These are phyloP conservation scores for Gloeopeniophorella convolvens DNA, from an alignment of 768 basidiomycete genomes.

Conservation along the genomic window DNA sequence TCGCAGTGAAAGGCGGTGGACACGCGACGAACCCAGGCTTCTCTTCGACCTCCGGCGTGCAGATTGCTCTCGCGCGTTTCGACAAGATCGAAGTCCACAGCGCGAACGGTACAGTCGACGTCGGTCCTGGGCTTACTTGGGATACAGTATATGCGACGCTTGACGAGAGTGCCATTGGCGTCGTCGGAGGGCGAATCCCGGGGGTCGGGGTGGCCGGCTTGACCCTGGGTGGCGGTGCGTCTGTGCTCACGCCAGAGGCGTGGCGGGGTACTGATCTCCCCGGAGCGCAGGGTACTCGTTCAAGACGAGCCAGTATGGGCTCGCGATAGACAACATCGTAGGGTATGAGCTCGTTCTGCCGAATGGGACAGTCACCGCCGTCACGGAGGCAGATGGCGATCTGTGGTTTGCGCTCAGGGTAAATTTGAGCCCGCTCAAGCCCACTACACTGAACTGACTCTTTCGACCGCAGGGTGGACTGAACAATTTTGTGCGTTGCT, in stretches of 20 bases:
- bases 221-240: slow-evolving; percentile 14
- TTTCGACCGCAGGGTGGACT: slow-evolving; percentile 6
- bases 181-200: slow-evolving; percentile 20
- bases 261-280: too few relatives aligned
- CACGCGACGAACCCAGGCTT: slow-evolving; percentile 43
- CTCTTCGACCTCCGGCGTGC: slow-evolving; percentile 53
- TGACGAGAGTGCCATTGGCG: slow-evolving; percentile 11
- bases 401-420: slow-evolving; percentile 16
- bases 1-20: not conserved
- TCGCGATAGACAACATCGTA: slow-evolving; percentile 20
- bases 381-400: slow-evolving; percentile 14
- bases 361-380: slow-evolving; percentile 16
- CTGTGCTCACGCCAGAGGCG: too few relatives aligned
- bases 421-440: not conserved
- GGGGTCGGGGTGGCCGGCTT: slow-evolving; percentile 23
- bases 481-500: slow-evolving; percentile 13
- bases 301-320: slow-evolving; percentile 19
- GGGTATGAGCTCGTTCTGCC: slow-evolving; percentile 22
- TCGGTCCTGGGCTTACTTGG: slow-evolving; percentile 21
- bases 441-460: not conserved
- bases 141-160: slow-evolving; percentile 22
- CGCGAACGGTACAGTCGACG: slow-evolving; percentile 2
- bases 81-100: slow-evolving; percentile 23
- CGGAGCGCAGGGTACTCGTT: slow-evolving; percentile 14
- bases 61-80: slow-evolving; percentile 49